Evolutionary conservation across 1,284 basidiomycete species (phyloP).

Genomic region (Paramarasmius palmivorus): DNA sequence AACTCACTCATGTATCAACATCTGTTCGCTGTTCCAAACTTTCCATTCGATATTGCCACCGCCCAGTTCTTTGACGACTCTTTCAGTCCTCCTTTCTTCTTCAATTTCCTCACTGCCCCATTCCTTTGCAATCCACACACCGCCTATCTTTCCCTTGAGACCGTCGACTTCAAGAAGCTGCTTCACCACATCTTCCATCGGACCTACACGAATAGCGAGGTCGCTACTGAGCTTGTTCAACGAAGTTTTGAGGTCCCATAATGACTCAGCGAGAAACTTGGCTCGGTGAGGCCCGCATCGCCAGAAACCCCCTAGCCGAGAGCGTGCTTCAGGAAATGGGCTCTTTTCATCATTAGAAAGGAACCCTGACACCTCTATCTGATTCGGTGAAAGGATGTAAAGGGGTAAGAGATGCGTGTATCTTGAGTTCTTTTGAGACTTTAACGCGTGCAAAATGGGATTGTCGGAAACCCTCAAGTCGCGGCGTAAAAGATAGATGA

Average conservation of each 20-base stretch:
- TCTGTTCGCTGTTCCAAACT: constrained; percentile 20
- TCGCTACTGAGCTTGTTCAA: constrained; percentile 40
- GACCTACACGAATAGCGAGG: constrained; percentile 47
- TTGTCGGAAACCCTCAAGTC: constrained; percentile 48
- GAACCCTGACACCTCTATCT: constrained; percentile 47
- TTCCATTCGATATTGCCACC: constrained; percentile 13
- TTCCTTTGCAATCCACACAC: constrained; percentile 42
- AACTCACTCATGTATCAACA: constrained; percentile 18
- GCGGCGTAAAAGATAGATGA: constrained; percentile 28
- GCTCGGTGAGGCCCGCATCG: constrained; percentile 40
- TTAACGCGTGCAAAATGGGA: constrained; percentile 40
- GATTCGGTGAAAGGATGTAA: constrained; percentile 51
- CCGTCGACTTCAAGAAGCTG: constrained; percentile 34
- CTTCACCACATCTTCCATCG: constrained; percentile 38
- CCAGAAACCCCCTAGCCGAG: constrained; percentile 44
- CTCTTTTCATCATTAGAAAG: constrained; percentile 31
- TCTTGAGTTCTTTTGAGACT: constrained; percentile 16
- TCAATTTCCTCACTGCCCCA: constrained; percentile 17
- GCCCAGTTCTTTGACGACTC: constrained; percentile 10
- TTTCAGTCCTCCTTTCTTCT: constrained; percentile 15
- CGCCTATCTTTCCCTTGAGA: constrained; percentile 35
- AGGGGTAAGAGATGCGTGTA: constrained; percentile 49
- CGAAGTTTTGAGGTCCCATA: constrained; percentile 42
- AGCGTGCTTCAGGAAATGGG: constrained; percentile 27
- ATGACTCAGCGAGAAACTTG: constrained; percentile 45